Percentiles rank a stretch among this genome's conserved stretches.
phyloP scores from a whole-genome alignment of 345 rosid genomes.

The Aquilaria malaccensis region DNA sequence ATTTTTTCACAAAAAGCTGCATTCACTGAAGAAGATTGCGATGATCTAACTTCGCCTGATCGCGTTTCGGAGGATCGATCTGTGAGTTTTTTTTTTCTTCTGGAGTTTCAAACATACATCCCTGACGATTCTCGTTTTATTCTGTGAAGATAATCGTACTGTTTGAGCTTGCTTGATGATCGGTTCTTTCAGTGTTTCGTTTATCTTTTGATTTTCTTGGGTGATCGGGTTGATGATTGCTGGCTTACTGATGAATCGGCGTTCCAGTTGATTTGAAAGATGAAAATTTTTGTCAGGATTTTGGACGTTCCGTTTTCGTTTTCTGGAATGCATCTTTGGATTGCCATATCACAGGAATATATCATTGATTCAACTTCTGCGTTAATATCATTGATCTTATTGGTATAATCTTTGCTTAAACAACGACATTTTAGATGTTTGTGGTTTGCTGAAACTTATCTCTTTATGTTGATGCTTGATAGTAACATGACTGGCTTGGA shows the following conservation, averaged over 20 bases:
- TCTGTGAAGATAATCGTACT: constrained; percentile 11
- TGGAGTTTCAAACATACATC: no score
- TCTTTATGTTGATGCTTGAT: constrained; percentile 3
- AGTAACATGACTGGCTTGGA: constrained; percentile 3
- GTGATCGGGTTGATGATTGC: constrained; percentile 25
- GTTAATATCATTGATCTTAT: constrained; percentile 7
- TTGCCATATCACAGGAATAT: neutral
- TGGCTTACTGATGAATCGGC: constrained; percentile 4
- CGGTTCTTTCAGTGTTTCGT: constrained; percentile 15
- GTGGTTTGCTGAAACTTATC: neutral
- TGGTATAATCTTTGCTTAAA: neutral
- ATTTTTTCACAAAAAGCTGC: constrained; percentile 1
- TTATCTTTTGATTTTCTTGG: constrained; percentile 4
- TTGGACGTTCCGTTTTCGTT: neutral
- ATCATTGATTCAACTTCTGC: neutral
- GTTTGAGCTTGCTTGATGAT: constrained; percentile 24
- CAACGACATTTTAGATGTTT: neutral
- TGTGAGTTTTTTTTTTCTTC: constrained; percentile 30
- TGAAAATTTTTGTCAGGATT: neutral
- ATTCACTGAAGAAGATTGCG: neutral
- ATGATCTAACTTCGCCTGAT: constrained; percentile 29
- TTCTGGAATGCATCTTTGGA: neutral
- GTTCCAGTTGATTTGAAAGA: constrained; percentile 7
- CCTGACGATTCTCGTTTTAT: neutral
- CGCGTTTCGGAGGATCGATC: constrained; percentile 40